A percentile compares a stretch with the other conserved stretches of the same genome.
Evolutionary conservation across 2,329 filamentous ascomycete genomes (phyloP).

Genomic region (Xylaria arbuscula): DNA sequence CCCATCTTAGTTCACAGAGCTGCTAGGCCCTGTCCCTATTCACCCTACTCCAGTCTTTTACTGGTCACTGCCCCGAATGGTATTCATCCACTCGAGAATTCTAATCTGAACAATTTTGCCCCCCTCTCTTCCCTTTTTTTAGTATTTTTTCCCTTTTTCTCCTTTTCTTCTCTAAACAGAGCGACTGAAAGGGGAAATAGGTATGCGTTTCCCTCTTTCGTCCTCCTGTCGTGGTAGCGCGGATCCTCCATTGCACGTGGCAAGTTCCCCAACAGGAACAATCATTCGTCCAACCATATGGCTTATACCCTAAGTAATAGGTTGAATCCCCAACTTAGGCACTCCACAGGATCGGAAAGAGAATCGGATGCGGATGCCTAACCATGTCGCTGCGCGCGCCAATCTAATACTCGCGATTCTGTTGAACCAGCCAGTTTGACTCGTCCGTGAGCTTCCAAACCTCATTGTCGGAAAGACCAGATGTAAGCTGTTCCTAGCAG

Average conservation of each 20-base stretch:
- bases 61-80: conserved; percentile 16
- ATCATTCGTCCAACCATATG: background rate
- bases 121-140: background rate
- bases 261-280: background rate
- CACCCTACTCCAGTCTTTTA: conserved; percentile 1
- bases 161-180: background rate
- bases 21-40: background rate
- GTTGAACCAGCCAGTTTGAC: conserved; percentile 44
- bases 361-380: background rate
- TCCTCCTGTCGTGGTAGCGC: background rate
- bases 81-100: conserved; percentile 4
- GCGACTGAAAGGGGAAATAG: background rate
- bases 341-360: conserved; percentile 17
- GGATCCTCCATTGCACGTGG: background rate
- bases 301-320: background rate
- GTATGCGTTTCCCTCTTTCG: background rate
- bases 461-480: conserved; percentile 41
- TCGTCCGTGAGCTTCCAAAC: conserved; percentile 47
- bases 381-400: background rate
- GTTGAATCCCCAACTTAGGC: background rate
- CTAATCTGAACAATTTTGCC: background rate
- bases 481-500: conserved; percentile 32
- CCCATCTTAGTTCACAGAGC: background rate
- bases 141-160: background rate
- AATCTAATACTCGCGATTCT: conserved; percentile 34